phyloP scores from a whole-genome alignment of 495 filamentous ascomycete species.

The Xylaria castorea region DNA sequence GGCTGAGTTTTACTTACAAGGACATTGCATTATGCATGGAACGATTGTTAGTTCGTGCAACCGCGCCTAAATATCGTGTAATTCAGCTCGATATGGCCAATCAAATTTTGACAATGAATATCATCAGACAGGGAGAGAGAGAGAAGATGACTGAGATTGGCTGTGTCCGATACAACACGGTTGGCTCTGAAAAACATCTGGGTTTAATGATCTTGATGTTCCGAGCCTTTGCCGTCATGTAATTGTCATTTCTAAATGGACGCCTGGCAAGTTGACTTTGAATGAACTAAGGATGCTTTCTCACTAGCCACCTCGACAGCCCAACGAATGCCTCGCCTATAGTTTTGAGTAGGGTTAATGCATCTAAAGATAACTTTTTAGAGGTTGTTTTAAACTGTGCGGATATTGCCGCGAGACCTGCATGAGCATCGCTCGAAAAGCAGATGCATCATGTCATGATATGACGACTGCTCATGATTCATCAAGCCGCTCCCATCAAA shows the following conservation, averaged over 20 bases:
- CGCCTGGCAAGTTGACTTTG: not conserved
- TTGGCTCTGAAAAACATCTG: not conserved
- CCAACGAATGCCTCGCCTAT: too few relatives aligned
- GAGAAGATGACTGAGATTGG: not conserved
- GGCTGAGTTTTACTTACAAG: constrained; percentile 10
- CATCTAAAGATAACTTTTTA: not conserved
- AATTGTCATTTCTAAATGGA: not conserved
- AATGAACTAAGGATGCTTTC: not conserved
- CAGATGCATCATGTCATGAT: constrained; percentile 24
- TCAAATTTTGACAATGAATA: not conserved
- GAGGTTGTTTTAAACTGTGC: not conserved
- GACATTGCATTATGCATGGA: constrained; percentile 9
- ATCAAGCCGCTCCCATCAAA: constrained; percentile 30
- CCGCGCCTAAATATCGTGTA: not conserved
- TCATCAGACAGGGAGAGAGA: not conserved
- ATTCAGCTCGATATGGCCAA: not conserved
- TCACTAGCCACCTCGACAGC: not conserved
- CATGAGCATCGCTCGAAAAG: not conserved
- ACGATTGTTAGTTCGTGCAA: not conserved
- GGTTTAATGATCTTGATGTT: not conserved
- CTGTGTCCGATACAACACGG: not conserved
- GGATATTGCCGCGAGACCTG: constrained; percentile 5
- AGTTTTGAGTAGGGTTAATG: not conserved
- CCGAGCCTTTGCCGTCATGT: not conserved
- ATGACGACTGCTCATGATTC: constrained; percentile 29